Evolutionary conservation across 148 eudicot genomes (phyloP), one percentile per base, ranked within the genome.

Genomic region (Rheum nobile): DNA sequence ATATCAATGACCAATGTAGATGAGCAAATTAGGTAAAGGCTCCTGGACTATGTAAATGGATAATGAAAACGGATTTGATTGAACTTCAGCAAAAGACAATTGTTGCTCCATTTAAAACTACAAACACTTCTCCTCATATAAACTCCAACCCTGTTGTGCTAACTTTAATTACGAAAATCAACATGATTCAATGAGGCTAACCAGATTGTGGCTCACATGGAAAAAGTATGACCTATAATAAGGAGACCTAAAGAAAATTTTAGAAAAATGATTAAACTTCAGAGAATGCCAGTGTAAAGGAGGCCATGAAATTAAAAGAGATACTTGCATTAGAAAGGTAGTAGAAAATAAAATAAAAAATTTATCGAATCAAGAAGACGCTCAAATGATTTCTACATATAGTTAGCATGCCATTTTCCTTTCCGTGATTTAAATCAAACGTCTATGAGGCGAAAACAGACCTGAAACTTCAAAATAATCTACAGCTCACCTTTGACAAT

Each of bases 401-500:
- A 59, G 17, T 11, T 59, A 59, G 35, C 32, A 59, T 59, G 31
- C 34, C 67, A 2, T 59, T 59, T 26, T 28, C 67, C 38, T 32
- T 32, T 65, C 2, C 6, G n/a, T 32, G 22, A 12, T 3, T 65
- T 65, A 34, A 16, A 7, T 32, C 41, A 32, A 13, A 61, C 1
- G 16, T 12, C 34, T 28, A 59, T 29, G 22, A 28, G 41, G 6
- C 21, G 7, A 65, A 65, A 65, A 65, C 22, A 32, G 22, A 26
- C 37, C 12, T 54, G 34, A 65, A 65, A 17, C 39, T 32, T 17
- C 12, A 65, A 65, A 14, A 65, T 17, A 34, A 61, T 28, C 68
- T 32, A 68, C 16, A 59, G 67, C 77, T 74, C 69, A 95, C 99
- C 99, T 95, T 95, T 12, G 99, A 95, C 65, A 95, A 82, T 13